Percentiles rank a stretch among this genome's conserved stretches.
Conservation (phyloP, 192 early-diverging fungal genomes). For the Coemansia sp. region DNA sequence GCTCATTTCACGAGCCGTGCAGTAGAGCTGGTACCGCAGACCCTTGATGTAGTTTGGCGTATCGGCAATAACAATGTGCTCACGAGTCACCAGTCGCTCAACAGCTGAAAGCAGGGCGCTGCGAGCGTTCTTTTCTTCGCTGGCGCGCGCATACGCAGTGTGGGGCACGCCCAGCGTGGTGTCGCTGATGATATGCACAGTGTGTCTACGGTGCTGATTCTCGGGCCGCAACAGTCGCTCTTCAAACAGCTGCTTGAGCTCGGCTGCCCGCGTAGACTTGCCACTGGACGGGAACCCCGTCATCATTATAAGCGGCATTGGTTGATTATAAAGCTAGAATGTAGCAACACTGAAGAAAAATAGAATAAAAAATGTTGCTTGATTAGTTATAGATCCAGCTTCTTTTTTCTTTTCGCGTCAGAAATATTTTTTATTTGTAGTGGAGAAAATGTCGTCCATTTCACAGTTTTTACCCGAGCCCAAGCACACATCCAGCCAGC, state of each 20-base stretch:
- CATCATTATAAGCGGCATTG: slow-evolving; percentile 91
- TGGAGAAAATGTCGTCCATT: slow-evolving; percentile 38
- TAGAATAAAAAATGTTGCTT: not conserved
- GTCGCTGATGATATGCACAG: slow-evolving; percentile 74
- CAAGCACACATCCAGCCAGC: slow-evolving; percentile 19
- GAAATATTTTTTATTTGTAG: slow-evolving; percentile 6
- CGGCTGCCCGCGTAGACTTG: slow-evolving; percentile 78
- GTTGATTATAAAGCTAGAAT: not conserved
- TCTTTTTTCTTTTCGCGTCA: not conserved
- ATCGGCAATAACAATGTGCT: slow-evolving; percentile 90
- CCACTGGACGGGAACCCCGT: slow-evolving; percentile 88
- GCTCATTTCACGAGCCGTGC: slow-evolving; percentile 77
- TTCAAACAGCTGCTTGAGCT: slow-evolving; percentile 65
- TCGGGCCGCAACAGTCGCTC: slow-evolving; percentile 40
- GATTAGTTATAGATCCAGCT: not conserved
- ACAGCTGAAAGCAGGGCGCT: slow-evolving; percentile 85
- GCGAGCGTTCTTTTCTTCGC: slow-evolving; percentile 88
- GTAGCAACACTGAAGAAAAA: not conserved
- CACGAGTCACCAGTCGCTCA: slow-evolving; percentile 77
- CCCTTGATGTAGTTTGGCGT: slow-evolving; percentile 99
- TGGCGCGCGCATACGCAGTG: slow-evolving; percentile 59
- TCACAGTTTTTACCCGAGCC: slow-evolving; percentile 54
- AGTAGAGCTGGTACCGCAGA: slow-evolving; percentile 95
- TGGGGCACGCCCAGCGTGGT: slow-evolving; percentile 64
- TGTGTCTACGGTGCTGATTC: slow-evolving; percentile 59